A percentile compares a stretch with the other conserved stretches of the same genome.
These are phyloP conservation scores for Simplicillium aogashimaense DNA, from an alignment of 2,329 filamentous ascomycete species.

Conservation along the genomic window DNA sequence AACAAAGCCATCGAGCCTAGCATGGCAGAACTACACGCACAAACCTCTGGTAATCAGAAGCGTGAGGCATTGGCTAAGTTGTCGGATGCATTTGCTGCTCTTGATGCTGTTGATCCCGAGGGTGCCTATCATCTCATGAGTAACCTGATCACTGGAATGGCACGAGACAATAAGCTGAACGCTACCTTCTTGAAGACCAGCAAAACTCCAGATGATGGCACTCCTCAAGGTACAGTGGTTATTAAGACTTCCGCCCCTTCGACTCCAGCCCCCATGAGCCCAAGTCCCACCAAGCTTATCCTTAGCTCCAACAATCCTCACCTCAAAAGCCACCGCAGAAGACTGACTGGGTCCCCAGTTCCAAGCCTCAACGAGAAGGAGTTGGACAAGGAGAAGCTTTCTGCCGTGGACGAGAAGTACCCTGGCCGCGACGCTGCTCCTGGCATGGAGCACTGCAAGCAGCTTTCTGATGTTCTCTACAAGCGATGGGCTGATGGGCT, in stretches of 20 bases:
- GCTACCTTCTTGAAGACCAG: conserved; percentile 33
- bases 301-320: conserved; percentile 79
- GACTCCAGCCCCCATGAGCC: conserved; percentile 26
- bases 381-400: conserved; percentile 33
- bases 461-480: conserved; percentile 85
- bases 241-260: conserved; percentile 40
- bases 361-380: conserved; percentile 31
- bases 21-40: conserved; percentile 78
- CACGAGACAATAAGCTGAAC: conserved; percentile 57
- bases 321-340: conserved; percentile 64
- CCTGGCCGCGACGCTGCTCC: conserved; percentile 44
- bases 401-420: conserved; percentile 39
- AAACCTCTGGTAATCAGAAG: conserved; percentile 57
- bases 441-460: conserved; percentile 87
- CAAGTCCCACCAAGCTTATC: conserved; percentile 55
- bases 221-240: conserved; percentile 45
- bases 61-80: conserved; percentile 75
- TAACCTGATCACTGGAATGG: conserved; percentile 63
- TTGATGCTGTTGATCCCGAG: conserved; percentile 84
- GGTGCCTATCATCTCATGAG: conserved; percentile 80
- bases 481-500: conserved; percentile 82
- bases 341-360: conserved; percentile 37
- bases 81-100: conserved; percentile 73
- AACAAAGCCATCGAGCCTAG: conserved; percentile 72
- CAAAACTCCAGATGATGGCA: conserved; percentile 31